Base-by-base conservation (phyloP, 495 filamentous ascomycete species). In the Delitschia confertaspora region DNA sequence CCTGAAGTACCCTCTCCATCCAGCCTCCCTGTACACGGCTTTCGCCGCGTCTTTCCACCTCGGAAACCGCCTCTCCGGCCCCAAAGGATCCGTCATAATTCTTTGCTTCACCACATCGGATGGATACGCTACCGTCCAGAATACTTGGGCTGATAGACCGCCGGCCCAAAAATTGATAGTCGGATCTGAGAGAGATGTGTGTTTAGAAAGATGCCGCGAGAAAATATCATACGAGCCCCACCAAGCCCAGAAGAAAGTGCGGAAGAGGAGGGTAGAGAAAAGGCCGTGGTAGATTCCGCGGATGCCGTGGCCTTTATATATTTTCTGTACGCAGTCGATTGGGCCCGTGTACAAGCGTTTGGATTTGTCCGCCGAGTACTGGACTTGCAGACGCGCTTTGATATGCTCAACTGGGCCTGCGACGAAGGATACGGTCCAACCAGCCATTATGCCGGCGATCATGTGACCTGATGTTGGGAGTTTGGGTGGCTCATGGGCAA, bases 131-230 rank as follows among this genome's bases (percentile, higher is more conserved):
- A 80, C 83, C 2, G 93, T 56, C 91, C 91, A 98, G 66, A 94
- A 98, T 26, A 93, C 64, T 68, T 95, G 89, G 0, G 91, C 89
- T 23, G 78, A 83, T 37, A 95, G 68, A 1, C 91, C 91, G 9
- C 91, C 91, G 0, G 91, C 91, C 91, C 88, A 95, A 70, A 98
- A 98, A 57, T 95, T 95, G 51, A 95, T 71, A 1, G 77, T 76
- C 5, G 88, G 85, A 0, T 78, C 75, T 14, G 82, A 83, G 43
- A 93, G 66, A n/a, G 35, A 65, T 11, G 87, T 94, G 34, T 75
- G 66, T 17, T 75, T 62, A 27, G 71, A 62, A 57, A 98, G 66
- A 44, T 72, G 59, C 14, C 77, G 68, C 11, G 83, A 84, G 43
- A 95, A 69, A 14, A 94, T 38, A 49, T 93, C 88, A 65, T 98